A percentile compares a stretch with the other conserved stretches of the same genome.
Evolutionary conservation across 768 basidiomycete species (phyloP).

Genomic region (Psilocybe cubensis): DNA sequence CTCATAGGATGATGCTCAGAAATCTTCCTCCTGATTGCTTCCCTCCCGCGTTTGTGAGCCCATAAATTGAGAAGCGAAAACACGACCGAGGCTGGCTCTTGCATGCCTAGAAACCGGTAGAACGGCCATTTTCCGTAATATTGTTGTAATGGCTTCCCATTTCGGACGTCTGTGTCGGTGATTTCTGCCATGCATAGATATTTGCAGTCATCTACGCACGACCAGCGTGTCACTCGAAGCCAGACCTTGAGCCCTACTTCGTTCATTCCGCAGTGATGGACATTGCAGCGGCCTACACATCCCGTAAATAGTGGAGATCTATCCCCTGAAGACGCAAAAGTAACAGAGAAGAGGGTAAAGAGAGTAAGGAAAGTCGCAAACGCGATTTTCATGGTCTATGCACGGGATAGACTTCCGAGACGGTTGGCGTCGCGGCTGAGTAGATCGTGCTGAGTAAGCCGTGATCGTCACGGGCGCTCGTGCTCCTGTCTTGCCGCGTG

Average conservation of each 20-base stretch:
- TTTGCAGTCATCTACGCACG: conserved; percentile 85
- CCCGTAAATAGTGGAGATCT: conserved; percentile 51
- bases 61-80: conserved; percentile 89
- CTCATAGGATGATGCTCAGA: conserved; percentile 69
- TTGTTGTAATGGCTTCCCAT: conserved; percentile 60
- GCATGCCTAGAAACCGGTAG: conserved; percentile 83
- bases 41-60: conserved; percentile 68
- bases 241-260: conserved; percentile 52
- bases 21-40: conserved; percentile 48
- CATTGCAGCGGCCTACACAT: conserved; percentile 52
- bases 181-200: conserved; percentile 87
- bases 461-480: too few relatives aligned
- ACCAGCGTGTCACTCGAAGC: conserved; percentile 79
- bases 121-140: conserved; percentile 99
- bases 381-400: conserved; percentile 3
- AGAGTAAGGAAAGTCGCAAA: neutral
- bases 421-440: too few relatives aligned
- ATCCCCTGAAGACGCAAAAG: conserved; percentile 66
- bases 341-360: conserved; percentile 1
- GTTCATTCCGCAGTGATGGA: conserved; percentile 39
- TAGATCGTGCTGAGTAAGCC: neutral
- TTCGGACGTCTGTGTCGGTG: conserved; percentile 56
- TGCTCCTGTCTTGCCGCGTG: too few relatives aligned
- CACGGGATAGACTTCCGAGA: neutral
- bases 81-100: conserved; percentile 91